Evolutionary conservation across 1,139 yeast genomes (phyloP), one percentile per base, ranked within the genome.

Genomic region (Protomyces arabidopsidicola): DNA sequence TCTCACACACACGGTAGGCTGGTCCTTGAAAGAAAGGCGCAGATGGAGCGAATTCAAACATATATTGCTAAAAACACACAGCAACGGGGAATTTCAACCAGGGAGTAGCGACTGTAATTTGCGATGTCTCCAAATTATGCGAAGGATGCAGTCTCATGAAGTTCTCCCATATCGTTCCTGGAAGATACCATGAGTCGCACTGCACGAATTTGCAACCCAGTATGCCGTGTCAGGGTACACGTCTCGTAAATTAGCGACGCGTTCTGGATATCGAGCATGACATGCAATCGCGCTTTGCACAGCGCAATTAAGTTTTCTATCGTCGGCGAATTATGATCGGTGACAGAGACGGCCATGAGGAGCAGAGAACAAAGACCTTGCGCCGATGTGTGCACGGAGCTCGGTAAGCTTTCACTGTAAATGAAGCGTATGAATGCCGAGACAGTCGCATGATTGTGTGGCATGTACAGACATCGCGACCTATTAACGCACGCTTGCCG

Each of bases 141-240:
- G 4, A 27, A 27, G 31, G 31, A 27, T 8, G 31, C 31, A 27
- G 1, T 27, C 6, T 27, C 31, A 27, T 27, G 2, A 8, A 5
- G 31, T 27, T 27, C 8, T 8, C 31, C 31, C 8, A 27, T 27
- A 27, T 36, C 42, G 16, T 14, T n/a, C 42, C 42, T 36, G 1
- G 42, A 36, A 6, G 42, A 9, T 6, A 56, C 39, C 45, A 64
- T 61, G 35, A 55, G 12, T 14, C 51, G 51, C 27, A 62, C 20
- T 10, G 64, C 64, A 6, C 66, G 39, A n/a, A 63, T 53, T 48
- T 65, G 67, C 22, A 65, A 36, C 2, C 67, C 64, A 34, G 42
- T 39, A 3, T 50, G 61, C 12, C 66, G 66, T 10, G 53, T 60
- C 48, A 65, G 38, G 3, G 54, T 52, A 12, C 60, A 53, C 39